These are phyloP conservation scores for Xylaria sp. DNA, from an alignment of 2,329 filamentous ascomycete genomes.

Conservation along the genomic window DNA sequence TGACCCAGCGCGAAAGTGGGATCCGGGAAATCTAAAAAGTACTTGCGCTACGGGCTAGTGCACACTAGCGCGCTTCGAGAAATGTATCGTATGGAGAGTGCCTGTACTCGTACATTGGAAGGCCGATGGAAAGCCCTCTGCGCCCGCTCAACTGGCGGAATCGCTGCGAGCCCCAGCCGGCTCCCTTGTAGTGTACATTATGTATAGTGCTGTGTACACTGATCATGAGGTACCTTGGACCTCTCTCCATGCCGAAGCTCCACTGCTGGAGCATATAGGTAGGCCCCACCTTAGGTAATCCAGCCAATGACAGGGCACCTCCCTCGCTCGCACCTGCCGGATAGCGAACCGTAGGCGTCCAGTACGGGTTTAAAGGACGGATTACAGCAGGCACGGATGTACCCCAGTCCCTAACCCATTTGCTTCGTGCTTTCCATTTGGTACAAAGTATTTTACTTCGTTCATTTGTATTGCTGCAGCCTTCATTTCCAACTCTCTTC, in stretches of 20 bases:
- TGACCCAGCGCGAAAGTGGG: neutral
- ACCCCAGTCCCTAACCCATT: neutral
- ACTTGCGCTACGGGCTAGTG: neutral
- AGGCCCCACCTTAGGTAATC: neutral
- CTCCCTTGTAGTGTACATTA: neutral
- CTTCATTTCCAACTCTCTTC: slow-evolving; percentile 18
- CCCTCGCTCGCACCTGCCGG: too few relatives aligned
- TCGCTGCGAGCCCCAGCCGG: neutral
- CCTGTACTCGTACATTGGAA: neutral
- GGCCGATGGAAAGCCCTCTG: neutral
- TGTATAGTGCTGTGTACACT: neutral
- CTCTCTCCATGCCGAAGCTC: neutral
- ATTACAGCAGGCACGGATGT: neutral
- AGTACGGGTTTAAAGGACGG: neutral
- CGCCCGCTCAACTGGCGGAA: neutral
- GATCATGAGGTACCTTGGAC: neutral
- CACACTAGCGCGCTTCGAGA: neutral
- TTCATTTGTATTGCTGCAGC: slow-evolving; percentile 7
- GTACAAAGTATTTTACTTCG: neutral
- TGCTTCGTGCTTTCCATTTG: neutral
- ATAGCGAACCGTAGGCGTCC: too few relatives aligned
- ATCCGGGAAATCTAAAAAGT: neutral
- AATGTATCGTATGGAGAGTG: neutral
- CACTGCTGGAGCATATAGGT: neutral
- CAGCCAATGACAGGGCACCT: neutral